Evolutionary conservation across 1,284 basidiomycete genomes (phyloP).

Genomic region (Phaffia rhodozyma): DNA sequence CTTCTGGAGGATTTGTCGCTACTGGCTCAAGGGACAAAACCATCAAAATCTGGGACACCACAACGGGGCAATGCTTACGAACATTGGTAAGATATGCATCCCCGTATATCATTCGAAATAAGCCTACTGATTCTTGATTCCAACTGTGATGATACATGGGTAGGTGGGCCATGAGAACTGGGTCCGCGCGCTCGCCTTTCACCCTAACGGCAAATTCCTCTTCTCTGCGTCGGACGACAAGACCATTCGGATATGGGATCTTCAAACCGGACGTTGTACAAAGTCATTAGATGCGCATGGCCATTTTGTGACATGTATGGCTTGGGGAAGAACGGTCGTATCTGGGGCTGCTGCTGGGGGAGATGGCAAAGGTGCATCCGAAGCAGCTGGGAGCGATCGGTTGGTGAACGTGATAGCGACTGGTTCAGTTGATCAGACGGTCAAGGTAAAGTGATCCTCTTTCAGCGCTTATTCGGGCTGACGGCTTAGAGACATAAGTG

Average conservation of each 20-base stretch:
- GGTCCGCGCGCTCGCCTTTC: slow-evolving; percentile 70
- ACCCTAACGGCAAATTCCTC: slow-evolving; percentile 72
- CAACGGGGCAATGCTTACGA: slow-evolving; percentile 60
- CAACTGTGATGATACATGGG: not conserved
- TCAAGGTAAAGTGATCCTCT: slow-evolving; percentile 31
- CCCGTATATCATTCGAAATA: not conserved
- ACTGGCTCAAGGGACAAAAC: slow-evolving; percentile 80
- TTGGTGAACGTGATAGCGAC: slow-evolving; percentile 68
- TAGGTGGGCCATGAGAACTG: slow-evolving; percentile 71
- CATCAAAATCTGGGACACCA: slow-evolving; percentile 73
- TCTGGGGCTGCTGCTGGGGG: slow-evolving; percentile 34
- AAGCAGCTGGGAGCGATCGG: slow-evolving; percentile 36
- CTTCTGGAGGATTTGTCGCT: slow-evolving; percentile 50
- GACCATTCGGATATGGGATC: slow-evolving; percentile 78
- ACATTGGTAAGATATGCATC: slow-evolving; percentile 41
- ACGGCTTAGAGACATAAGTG: no score
- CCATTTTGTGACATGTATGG: slow-evolving; percentile 70
- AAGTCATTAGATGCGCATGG: slow-evolving; percentile 75
- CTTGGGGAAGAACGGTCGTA: slow-evolving; percentile 58
- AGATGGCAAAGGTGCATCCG: not conserved
- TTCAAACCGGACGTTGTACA: slow-evolving; percentile 61
- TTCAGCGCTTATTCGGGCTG: no score
- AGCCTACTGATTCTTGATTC: slow-evolving; percentile 2
- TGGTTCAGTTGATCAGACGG: slow-evolving; percentile 60
- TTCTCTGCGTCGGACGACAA: slow-evolving; percentile 84